Percentiles rank a stretch among this genome's conserved stretches.
These are phyloP conservation scores for Hanseniaspora pseudoguilliermondii DNA, from an alignment of 805 yeast species.

Conservation along the genomic window DNA sequence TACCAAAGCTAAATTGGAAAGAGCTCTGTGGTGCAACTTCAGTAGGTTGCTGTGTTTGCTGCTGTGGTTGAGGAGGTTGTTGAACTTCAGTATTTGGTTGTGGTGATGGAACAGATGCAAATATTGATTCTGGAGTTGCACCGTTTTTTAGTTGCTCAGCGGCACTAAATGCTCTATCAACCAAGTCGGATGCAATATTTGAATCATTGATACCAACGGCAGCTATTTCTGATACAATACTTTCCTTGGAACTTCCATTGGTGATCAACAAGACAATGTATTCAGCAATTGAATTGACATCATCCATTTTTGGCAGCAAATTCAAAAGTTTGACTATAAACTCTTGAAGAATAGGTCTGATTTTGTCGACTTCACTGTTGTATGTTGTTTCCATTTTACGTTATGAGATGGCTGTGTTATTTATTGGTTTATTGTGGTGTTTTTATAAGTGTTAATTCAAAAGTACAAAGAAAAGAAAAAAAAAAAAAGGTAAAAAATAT, in stretches of 20 bases:
- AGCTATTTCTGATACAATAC: slow-evolving; percentile 47
- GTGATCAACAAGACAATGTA: slow-evolving; percentile 59
- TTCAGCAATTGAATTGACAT: slow-evolving; percentile 55
- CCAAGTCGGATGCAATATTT: slow-evolving; percentile 44
- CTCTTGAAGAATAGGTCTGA: slow-evolving; percentile 6
- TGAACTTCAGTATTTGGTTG: slow-evolving; percentile 13
- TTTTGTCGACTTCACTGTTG: slow-evolving; percentile 6
- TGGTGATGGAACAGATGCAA: slow-evolving; percentile 19
- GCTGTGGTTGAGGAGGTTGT: slow-evolving; percentile 14
- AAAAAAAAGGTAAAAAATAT: not conserved
- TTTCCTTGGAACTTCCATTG: slow-evolving; percentile 49
- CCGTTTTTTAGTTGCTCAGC: slow-evolving; percentile 9
- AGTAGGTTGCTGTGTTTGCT: slow-evolving; percentile 16
- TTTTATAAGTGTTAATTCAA: not conserved
- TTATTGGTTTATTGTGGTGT: not conserved
- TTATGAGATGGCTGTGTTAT: not conserved
- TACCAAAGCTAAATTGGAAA: slow-evolving; percentile 17
- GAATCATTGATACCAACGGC: slow-evolving; percentile 51
- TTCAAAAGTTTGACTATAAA: slow-evolving; percentile 14
- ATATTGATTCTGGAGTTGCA: slow-evolving; percentile 22
- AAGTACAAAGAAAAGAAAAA: not conserved
- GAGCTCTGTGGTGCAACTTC: slow-evolving; percentile 23
- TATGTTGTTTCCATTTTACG: not conserved
- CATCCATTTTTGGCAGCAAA: slow-evolving; percentile 27
- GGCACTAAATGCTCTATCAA: slow-evolving; percentile 46